Conservation (phyloP, 2,329 filamentous ascomycete genomes). For the Diaporthe sp. region DNA sequence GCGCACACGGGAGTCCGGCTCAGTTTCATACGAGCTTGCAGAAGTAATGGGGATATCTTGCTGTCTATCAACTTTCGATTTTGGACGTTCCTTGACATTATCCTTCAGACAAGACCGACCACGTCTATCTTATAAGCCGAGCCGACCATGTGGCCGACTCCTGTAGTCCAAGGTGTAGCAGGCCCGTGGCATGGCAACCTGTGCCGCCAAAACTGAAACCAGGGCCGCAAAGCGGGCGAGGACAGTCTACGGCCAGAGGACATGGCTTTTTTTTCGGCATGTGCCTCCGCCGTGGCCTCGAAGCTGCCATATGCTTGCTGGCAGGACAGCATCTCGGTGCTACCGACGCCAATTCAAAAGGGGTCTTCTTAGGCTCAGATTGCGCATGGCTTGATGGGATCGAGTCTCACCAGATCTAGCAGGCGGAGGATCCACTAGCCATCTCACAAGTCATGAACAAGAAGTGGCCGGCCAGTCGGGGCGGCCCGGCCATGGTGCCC, state of each 20-base stretch:
- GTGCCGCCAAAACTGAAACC: conserved; percentile 35
- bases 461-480: conserved; percentile 33
- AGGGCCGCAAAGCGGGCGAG: conserved; percentile 34
- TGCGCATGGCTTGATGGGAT: conserved; percentile 39
- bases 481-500: conserved; percentile 28
- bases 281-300: conserved; percentile 5
- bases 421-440: conserved; percentile 21
- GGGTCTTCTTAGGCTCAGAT: conserved; percentile 40
- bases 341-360: conserved; percentile 37
- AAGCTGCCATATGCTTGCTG: conserved; percentile 12
- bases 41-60: neutral
- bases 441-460: conserved; percentile 5
- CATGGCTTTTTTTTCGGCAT: conserved; percentile 25
- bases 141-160: conserved; percentile 12
- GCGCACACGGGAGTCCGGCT: neutral
- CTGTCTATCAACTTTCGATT: neutral
- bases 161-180: conserved; percentile 23
- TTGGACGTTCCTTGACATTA: neutral
- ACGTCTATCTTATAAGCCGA: conserved; percentile 32
- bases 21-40: neutral
- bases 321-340: conserved; percentile 40
- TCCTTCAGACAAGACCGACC: neutral
- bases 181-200: conserved; percentile 28
- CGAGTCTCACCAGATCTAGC: conserved; percentile 40
- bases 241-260: conserved; percentile 20